Conservation (phyloP, 164 flowering plant genomes). For the Chimonanthus praecox region DNA sequence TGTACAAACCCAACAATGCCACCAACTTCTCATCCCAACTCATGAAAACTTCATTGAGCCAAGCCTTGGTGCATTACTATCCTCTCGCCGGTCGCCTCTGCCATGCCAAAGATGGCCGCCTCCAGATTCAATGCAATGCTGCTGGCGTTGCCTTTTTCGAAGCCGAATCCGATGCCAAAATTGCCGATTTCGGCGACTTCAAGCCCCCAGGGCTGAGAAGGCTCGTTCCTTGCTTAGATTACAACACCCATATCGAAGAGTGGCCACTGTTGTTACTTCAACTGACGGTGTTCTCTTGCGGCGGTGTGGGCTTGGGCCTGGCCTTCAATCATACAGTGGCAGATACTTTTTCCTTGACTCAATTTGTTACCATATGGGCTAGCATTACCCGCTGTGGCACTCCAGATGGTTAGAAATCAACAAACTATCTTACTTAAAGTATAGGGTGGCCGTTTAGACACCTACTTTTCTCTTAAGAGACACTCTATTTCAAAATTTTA, state of each 20-base stretch:
- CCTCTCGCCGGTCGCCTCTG: conserved; percentile 46
- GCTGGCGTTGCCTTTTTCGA: conserved; percentile 33
- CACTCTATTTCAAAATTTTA: too few species aligned
- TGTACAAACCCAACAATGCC: conserved; percentile 15
- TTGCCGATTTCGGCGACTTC: conserved; percentile 33
- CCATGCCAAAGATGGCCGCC: conserved; percentile 21
- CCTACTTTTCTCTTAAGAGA: too few species aligned
- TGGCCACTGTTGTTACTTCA: conserved; percentile 39
- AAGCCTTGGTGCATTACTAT: conserved; percentile 28
- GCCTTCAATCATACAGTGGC: neutral
- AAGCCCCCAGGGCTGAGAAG: conserved; percentile 11
- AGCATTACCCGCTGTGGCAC: conserved; percentile 33
- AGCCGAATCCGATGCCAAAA: conserved; percentile 26
- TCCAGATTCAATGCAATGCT: conserved; percentile 42
- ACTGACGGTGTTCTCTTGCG: conserved; percentile 39
- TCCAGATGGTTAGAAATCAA: neutral
- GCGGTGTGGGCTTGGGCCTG: conserved; percentile 31
- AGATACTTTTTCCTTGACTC: conserved; percentile 36
- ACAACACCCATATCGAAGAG: conserved; percentile 24
- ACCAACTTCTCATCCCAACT: conserved; percentile 1
- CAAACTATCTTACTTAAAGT: too few species aligned
- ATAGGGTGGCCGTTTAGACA: too few species aligned
- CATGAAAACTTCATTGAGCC: conserved; percentile 26
- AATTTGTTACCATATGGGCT: conserved; percentile 44
- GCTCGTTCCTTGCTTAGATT: conserved; percentile 35